phyloP scores from a whole-genome alignment of 2,329 filamentous ascomycete genomes.

The Penicillium sp. region DNA sequence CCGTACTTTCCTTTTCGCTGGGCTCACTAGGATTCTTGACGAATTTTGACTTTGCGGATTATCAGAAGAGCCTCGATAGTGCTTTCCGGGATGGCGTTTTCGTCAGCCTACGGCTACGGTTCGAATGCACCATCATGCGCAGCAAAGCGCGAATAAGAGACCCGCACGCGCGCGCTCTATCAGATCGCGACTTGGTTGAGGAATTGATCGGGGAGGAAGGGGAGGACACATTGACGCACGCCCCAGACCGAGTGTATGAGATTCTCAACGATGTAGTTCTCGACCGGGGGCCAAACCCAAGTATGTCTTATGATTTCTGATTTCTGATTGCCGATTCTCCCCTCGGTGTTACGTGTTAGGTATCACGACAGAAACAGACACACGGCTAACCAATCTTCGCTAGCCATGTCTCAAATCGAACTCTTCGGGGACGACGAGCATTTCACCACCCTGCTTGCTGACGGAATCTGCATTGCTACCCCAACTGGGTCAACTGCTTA shows the following conservation, averaged over 20 bases:
- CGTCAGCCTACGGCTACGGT: slow-evolving; percentile 80
- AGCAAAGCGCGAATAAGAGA: slow-evolving; percentile 37
- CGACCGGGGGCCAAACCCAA: slow-evolving; percentile 88
- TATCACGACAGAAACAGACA: background rate
- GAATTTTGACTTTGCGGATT: slow-evolving; percentile 87
- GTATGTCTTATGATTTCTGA: slow-evolving; percentile 48
- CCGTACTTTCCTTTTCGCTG: slow-evolving; percentile 84
- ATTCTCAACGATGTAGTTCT: slow-evolving; percentile 97
- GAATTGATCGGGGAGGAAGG: slow-evolving; percentile 84
- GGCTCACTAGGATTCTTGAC: slow-evolving; percentile 93
- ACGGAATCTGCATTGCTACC: slow-evolving; percentile 89
- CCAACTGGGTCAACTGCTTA: slow-evolving; percentile 95
- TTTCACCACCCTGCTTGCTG: slow-evolving; percentile 88
- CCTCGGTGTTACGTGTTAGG: background rate
- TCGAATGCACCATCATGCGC: slow-evolving; percentile 92
- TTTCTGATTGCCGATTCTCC: slow-evolving; percentile 17
- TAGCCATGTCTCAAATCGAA: slow-evolving; percentile 87
- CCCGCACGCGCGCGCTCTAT: slow-evolving; percentile 27
- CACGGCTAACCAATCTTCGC: slow-evolving; percentile 12
- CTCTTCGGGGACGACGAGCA: slow-evolving; percentile 94
- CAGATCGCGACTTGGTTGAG: slow-evolving; percentile 71
- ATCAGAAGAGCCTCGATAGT: slow-evolving; percentile 64
- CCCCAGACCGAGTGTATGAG: slow-evolving; percentile 77
- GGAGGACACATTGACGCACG: slow-evolving; percentile 80
- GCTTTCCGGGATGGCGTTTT: slow-evolving; percentile 82